Percentiles rank a stretch among this genome's conserved stretches.
These are phyloP conservation scores for Auriscalpium vulgare DNA, from an alignment of 768 basidiomycete genomes.

Conservation along the genomic window DNA sequence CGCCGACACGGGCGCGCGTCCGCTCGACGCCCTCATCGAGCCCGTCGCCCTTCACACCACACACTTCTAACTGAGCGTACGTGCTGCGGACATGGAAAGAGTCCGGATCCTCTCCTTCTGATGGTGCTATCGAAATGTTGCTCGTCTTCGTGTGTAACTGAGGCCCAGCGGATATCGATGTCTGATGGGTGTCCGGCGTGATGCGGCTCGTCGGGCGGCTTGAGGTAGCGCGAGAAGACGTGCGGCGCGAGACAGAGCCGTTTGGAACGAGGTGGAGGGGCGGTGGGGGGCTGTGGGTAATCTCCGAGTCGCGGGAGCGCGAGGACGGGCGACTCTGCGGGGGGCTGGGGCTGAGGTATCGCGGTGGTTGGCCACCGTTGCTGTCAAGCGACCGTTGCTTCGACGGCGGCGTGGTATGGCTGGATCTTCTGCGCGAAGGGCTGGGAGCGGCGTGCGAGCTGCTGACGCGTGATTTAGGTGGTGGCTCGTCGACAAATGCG, in stretches of 20 bases:
- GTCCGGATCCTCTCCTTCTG: constrained; percentile 76
- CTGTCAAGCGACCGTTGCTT: not conserved
- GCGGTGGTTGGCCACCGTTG: not conserved
- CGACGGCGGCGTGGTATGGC: not conserved
- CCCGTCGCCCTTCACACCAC: constrained; percentile 92
- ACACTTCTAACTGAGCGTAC: constrained; percentile 82
- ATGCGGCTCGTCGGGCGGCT: constrained; percentile 3
- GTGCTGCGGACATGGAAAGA: constrained; percentile 78
- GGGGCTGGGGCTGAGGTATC: constrained; percentile 15
- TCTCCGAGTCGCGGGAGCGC: not conserved
- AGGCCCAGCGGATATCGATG: constrained; percentile 8
- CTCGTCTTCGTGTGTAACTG: constrained; percentile 23
- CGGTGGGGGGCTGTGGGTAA: not conserved
- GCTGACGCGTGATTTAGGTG: too few species aligned
- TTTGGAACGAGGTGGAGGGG: not conserved
- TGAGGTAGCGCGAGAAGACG: not conserved
- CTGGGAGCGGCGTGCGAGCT: too few species aligned
- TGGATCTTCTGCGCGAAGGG: too few species aligned
- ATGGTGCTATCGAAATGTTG: constrained; percentile 56
- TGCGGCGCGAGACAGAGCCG: not conserved
- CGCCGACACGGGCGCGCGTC: constrained; percentile 66
- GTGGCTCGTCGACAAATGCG: constrained; percentile 1
- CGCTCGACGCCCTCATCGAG: constrained; percentile 92
- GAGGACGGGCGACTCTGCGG: constrained; percentile 11
- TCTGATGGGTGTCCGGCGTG: constrained; percentile 3